phyloP scores from a whole-genome alignment of 305 asterid species.

The Fraxinus paxiana region DNA sequence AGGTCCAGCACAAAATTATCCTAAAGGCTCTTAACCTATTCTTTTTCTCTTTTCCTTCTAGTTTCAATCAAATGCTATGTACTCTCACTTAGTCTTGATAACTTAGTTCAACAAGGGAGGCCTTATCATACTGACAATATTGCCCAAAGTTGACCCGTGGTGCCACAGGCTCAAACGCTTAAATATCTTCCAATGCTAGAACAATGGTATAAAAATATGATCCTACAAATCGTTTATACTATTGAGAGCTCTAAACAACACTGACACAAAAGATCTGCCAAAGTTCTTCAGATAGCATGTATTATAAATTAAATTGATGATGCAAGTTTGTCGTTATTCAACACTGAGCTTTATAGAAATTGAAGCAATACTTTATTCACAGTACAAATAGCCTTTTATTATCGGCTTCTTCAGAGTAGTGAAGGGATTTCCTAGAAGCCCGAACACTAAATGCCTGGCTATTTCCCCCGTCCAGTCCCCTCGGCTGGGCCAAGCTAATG shows the following conservation, averaged over 20 bases:
- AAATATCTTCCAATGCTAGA: background rate
- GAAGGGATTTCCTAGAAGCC: background rate
- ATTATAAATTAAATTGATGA: background rate
- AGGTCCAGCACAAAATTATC: background rate
- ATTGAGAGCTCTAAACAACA: background rate
- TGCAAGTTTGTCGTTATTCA: background rate
- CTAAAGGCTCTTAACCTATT: background rate
- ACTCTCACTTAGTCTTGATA: background rate
- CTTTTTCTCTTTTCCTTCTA: background rate
- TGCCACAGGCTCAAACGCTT: background rate
- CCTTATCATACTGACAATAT: background rate
- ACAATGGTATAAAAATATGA: background rate
- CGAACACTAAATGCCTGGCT: background rate
- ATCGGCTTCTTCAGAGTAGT: background rate
- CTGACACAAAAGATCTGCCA: background rate
- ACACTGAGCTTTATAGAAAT: background rate
- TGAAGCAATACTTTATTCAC: background rate
- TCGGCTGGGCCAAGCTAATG: background rate
- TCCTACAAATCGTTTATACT: background rate
- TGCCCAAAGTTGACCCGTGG: background rate
- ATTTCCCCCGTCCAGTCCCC: background rate
- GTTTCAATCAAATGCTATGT: background rate
- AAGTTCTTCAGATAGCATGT: background rate
- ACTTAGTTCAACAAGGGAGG: background rate
- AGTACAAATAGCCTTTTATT: background rate